Evolutionary conservation across 805 yeast genomes (phyloP), one percentile per base, ranked within the genome.

Genomic region (Yarrowia sp.): DNA sequence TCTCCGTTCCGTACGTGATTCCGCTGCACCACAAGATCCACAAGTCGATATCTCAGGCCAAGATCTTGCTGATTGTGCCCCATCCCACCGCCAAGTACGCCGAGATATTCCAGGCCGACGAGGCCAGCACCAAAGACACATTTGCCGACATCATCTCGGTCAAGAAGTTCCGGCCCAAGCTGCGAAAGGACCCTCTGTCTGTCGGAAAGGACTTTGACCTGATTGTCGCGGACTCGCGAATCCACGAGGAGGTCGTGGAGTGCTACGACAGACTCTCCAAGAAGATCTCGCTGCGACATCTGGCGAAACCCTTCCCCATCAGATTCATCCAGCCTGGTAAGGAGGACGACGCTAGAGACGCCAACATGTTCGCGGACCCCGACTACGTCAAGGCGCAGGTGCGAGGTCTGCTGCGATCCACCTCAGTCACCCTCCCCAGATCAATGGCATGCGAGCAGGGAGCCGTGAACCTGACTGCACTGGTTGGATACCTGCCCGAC

Each of bases 21-120:
- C 53, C 63, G 7, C 35, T 68, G 13, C 68, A 67, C 16, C 67
- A 68, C 33, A 31, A 64, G 31, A 32, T 65, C 25, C 62, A 64
- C 32, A 63, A 64, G 46, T 47, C 65, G n/a, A 38, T 63, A 14
- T 63, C 61, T 16, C 64, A 59, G 38, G 31, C 51, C 6, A 61
- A 63, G 16, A 64, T 65, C 18, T 62, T 66, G 35, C 75, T 90
- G 18, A 78, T 90, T 13, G 86, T 93, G 8, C 88, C 86, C 65
- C 94, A 89, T 68, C 92, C 93, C 0, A 81, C 86, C 5, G 76
- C 81, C 4, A 76, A 78, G 6, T 88, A 83, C 67, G 76, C 84
- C 33, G 76, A 76, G 10, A 77, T 79, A 4, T 70, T 88, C 5
- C 75, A 78, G 6, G 74, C 79, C 63, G 38, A 38, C 2, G 82